Evolutionary conservation across 176 grass and related monocot species (phyloP), one percentile per base, ranked within the genome.

Genomic region (Carex cristatella): DNA sequence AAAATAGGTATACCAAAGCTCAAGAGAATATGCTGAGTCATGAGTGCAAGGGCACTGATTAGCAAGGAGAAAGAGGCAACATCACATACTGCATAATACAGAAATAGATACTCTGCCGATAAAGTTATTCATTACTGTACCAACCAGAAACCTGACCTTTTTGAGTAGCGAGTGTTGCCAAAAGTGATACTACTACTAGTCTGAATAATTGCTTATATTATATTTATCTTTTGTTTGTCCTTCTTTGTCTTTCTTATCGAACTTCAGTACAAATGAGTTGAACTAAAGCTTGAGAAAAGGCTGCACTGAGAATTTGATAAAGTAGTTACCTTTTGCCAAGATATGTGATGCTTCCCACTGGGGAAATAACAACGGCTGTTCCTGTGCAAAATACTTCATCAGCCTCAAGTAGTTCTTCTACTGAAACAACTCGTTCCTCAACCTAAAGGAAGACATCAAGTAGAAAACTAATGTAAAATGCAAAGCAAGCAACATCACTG

Each of bases 351-450:
- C 95, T 93, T 64, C 95, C 95, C 69, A 97, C 95, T 51, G 95
- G 91, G 48, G 95, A 94, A 32, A 97, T 87, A 13, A 97, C 92
- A 27, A 97, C 90, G 76, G 95, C 95, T 5, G 95, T 93, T 84
- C 95, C 92, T 1, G 95, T 93, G 79, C 95, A 97, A 84, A 97
- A 97, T 12, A 94, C 95, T 87, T 97, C 95, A 85, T 97, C 92
- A 27, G 95, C 92, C 61, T 93, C 92, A 61, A 97, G 89, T 55
- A 97, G 56, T 59, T 97, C 95, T 69, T 97, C 95, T 61, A 97
- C 89, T 4, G 89, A 86, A 58, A 97, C 84, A 71, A 92, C 86
- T 1, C 88, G 92, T 87, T 97, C 95, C 84, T 94, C 90, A 4
- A 97, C 95, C 92, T 97, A 89, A 79, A 79, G 84, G 78, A 23